Evolutionary conservation across 2,329 filamentous ascomycete genomes (phyloP).

Genomic region (Sodiomyces alkalinus): DNA sequence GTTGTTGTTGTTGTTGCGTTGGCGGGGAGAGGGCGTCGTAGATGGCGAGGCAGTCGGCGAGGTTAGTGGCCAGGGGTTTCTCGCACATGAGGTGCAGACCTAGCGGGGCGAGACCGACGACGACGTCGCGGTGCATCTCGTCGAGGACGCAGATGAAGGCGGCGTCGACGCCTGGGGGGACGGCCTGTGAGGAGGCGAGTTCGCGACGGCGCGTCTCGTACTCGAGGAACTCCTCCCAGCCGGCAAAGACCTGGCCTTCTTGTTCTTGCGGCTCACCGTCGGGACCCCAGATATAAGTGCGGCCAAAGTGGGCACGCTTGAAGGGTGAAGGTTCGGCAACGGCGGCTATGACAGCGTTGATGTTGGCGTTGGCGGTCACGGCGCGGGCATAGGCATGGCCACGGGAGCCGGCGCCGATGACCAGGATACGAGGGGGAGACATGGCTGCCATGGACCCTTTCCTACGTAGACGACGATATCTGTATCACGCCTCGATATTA

Average conservation of each 20-base stretch:
- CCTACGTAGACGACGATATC: no score
- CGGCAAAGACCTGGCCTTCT: constrained; percentile 54
- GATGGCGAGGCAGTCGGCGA: constrained; percentile 66
- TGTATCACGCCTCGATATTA: no score
- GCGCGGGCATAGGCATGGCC: constrained; percentile 60
- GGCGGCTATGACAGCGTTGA: constrained; percentile 54
- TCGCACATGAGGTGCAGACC: constrained; percentile 81
- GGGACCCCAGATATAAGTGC: constrained; percentile 58
- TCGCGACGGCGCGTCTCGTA: constrained; percentile 53
- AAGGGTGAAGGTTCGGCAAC: constrained; percentile 70
- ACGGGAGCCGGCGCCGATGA: constrained; percentile 72
- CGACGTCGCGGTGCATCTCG: constrained; percentile 72
- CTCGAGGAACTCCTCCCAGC: constrained; percentile 62
- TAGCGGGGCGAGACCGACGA: constrained; percentile 56
- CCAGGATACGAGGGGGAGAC: constrained; percentile 49
- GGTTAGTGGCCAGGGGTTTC: constrained; percentile 74
- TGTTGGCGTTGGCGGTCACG: constrained; percentile 47
- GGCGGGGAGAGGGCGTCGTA: constrained; percentile 37
- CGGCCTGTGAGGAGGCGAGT: constrained; percentile 28
- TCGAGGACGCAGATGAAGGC: constrained; percentile 60
- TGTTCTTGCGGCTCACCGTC: constrained; percentile 2
- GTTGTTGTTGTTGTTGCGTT: no score
- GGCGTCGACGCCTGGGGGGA: constrained; percentile 43
- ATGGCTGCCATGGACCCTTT: no score
- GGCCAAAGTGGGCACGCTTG: constrained; percentile 59